Evolutionary conservation across 2,329 filamentous ascomycete genomes (phyloP).

Genomic region (Alternaria infectoria): DNA sequence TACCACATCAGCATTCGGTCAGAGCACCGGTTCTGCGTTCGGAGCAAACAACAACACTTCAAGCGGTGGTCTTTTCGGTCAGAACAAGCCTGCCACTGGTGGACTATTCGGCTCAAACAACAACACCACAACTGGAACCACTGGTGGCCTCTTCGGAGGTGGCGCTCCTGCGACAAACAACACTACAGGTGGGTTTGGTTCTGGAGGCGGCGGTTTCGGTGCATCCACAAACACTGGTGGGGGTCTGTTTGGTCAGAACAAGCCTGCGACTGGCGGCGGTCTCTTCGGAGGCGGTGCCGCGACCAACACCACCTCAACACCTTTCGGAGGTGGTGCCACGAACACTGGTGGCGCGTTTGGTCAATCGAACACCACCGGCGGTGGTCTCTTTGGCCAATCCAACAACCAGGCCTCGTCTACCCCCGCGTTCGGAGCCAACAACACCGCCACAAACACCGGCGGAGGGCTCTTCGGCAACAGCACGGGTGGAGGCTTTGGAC

Average conservation of each 20-base stretch:
- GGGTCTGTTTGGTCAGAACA: constrained; percentile 58
- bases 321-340: constrained; percentile 36
- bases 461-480: constrained; percentile 36
- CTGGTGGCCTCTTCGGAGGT: constrained; percentile 45
- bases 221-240: constrained; percentile 33
- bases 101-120: constrained; percentile 49
- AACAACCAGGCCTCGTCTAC: constrained; percentile 34
- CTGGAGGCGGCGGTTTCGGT: constrained; percentile 45
- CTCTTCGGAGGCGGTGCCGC: constrained; percentile 40
- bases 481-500: constrained; percentile 39
- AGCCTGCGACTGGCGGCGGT: constrained; percentile 44
- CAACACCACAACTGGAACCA: constrained; percentile 34
- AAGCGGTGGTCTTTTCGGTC: constrained; percentile 42
- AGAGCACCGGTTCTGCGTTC: constrained; percentile 37
- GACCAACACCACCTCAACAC: constrained; percentile 30
- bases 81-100: constrained; percentile 44
- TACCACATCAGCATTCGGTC: constrained; percentile 43
- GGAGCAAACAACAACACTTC: constrained; percentile 35
- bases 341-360: constrained; percentile 33
- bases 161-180: constrained; percentile 28
- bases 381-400: constrained; percentile 45
- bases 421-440: constrained; percentile 35
- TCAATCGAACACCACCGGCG: constrained; percentile 36
- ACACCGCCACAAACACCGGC: constrained; percentile 35
- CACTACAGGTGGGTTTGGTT: constrained; percentile 34